Percentiles rank a stretch among this genome's conserved stretches.
These are phyloP conservation scores for Lomentospora prolificans DNA, from an alignment of 2,329 filamentous ascomycete genomes.

Conservation along the genomic window DNA sequence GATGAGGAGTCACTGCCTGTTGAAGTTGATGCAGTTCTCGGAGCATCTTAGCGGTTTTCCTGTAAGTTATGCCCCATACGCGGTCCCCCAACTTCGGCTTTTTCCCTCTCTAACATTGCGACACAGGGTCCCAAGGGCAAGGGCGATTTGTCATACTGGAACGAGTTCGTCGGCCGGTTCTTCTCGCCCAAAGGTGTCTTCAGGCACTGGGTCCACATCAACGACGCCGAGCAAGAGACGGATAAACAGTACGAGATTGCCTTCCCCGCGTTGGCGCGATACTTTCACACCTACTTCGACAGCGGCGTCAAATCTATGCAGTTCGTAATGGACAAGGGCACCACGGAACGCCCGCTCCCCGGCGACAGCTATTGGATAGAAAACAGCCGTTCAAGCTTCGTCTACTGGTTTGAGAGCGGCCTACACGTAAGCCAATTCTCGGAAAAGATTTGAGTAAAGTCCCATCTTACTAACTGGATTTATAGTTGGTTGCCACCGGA, in stretches of 20 bases:
- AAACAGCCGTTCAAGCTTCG: slow-evolving; percentile 66
- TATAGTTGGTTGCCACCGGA: slow-evolving; percentile 66
- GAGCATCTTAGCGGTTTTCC: slow-evolving; percentile 51
- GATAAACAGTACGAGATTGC: slow-evolving; percentile 83
- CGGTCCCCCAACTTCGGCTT: not conserved
- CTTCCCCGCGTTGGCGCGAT: slow-evolving; percentile 71
- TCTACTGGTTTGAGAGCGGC: slow-evolving; percentile 81
- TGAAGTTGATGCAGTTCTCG: slow-evolving; percentile 53
- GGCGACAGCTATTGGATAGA: slow-evolving; percentile 65
- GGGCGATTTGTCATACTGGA: slow-evolving; percentile 69
- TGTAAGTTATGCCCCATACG: slow-evolving; percentile 24
- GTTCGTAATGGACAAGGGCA: slow-evolving; percentile 65
- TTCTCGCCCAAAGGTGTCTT: slow-evolving; percentile 72
- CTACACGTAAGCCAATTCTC: slow-evolving; percentile 53
- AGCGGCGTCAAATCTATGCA: slow-evolving; percentile 81
- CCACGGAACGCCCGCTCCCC: slow-evolving; percentile 43
- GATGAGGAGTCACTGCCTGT: slow-evolving; percentile 46
- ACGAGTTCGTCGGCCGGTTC: slow-evolving; percentile 67
- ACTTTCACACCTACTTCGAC: slow-evolving; percentile 81
- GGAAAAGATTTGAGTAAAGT: not conserved
- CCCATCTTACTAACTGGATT: slow-evolving; percentile 17
- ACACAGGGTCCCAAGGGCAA: slow-evolving; percentile 45
- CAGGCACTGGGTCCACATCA: slow-evolving; percentile 56
- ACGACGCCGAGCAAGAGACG: slow-evolving; percentile 44
- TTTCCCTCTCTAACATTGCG: slow-evolving; percentile 8